These are phyloP conservation scores for Hyaloscypha bicolor DNA, from an alignment of 495 filamentous ascomycete genomes.

Conservation along the genomic window DNA sequence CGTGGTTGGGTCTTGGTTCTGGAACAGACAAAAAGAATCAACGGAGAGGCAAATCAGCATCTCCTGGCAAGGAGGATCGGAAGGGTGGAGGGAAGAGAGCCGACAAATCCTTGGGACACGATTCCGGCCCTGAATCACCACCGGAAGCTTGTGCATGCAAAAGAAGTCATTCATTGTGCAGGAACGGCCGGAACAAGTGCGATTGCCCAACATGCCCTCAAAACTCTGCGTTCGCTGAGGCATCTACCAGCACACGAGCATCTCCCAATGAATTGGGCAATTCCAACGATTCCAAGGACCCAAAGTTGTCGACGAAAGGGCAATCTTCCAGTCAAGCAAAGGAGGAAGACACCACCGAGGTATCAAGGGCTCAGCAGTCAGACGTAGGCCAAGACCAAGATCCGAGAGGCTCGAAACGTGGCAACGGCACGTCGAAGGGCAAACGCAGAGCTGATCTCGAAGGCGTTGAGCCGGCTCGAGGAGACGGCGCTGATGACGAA, in stretches of 20 bases:
- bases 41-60: background rate
- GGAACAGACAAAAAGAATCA: conserved; percentile 35
- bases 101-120: background rate
- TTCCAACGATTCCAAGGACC: background rate
- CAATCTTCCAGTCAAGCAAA: background rate
- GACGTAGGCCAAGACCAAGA: background rate
- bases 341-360: background rate
- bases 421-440: background rate
- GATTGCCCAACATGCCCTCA: background rate
- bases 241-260: background rate
- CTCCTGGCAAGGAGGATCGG: background rate
- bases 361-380: background rate
- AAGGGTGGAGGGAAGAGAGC: conserved; percentile 1
- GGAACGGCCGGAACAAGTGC: background rate
- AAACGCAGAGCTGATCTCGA: background rate
- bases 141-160: background rate
- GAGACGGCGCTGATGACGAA: background rate
- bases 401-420: background rate
- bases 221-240: background rate
- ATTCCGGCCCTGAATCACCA: background rate
- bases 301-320: background rate
- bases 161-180: conserved; percentile 2
- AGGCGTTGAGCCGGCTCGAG: background rate
- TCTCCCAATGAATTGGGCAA: background rate
- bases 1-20: conserved; percentile 62